Conservation (phyloP, 495 filamentous ascomycete species). For the Aspergillus funiculosus region DNA sequence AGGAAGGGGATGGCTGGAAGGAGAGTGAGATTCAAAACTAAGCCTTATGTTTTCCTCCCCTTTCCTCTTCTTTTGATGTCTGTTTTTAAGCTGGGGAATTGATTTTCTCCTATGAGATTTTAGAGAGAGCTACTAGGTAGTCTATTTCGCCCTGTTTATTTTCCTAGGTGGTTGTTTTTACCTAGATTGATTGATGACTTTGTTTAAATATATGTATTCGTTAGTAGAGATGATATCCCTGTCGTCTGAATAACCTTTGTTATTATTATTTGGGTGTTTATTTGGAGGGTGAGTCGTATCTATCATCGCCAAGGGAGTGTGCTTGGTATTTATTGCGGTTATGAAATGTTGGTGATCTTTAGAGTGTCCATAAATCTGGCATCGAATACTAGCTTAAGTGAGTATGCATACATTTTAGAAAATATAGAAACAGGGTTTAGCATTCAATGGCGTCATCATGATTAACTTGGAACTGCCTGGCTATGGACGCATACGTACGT, state of each 20-base stretch:
- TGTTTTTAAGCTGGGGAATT: neutral
- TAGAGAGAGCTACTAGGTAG: no score
- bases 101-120: neutral
- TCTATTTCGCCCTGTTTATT: no score
- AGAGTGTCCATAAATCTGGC: no score
- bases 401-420: neutral
- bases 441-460: conserved; percentile 14
- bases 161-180: no score
- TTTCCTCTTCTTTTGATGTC: neutral
- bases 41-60: conserved; percentile 11
- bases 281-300: neutral
- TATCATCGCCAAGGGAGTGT: no score
- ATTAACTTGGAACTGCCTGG: conserved; percentile 18
- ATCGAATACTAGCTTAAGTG: no score
- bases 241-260: neutral
- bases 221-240: conserved; percentile 11
- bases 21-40: conserved; percentile 48
- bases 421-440: neutral
- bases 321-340: no score
- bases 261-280: neutral
- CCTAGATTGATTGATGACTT: no score
- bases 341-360: no score
- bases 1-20: conserved; percentile 44
- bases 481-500: conserved; percentile 12
- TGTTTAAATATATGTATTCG: no score